Evolutionary conservation across 495 filamentous ascomycete genomes (phyloP).

Genomic region (Trichoderma erinaceum): DNA sequence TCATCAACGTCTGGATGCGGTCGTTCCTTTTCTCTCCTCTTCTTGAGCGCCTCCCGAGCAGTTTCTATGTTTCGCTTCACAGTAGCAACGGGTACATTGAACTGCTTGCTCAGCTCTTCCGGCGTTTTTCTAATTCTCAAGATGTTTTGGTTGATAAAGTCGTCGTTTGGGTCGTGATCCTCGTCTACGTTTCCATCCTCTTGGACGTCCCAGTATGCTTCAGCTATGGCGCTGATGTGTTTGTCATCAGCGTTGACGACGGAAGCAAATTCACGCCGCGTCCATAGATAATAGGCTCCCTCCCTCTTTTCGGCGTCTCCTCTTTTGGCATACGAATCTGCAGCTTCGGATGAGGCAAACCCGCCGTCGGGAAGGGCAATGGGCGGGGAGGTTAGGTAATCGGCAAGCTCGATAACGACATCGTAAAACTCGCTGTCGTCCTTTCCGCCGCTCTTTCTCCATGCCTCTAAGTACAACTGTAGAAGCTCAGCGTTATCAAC

Average conservation of each 20-base stretch:
- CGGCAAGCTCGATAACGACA: slow-evolving; percentile 73
- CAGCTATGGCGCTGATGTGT: slow-evolving; percentile 66
- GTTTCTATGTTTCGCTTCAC: slow-evolving; percentile 62
- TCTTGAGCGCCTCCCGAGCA: slow-evolving; percentile 62
- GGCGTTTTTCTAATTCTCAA: slow-evolving; percentile 31
- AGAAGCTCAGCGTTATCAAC: slow-evolving; percentile 90
- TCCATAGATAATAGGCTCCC: slow-evolving; percentile 96
- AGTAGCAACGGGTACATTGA: slow-evolving; percentile 68
- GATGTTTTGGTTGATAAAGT: slow-evolving; percentile 81
- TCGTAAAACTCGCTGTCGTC: slow-evolving; percentile 57
- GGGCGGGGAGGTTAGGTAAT: slow-evolving; percentile 68
- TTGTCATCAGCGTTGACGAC: slow-evolving; percentile 53
- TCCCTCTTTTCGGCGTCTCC: slow-evolving; percentile 82
- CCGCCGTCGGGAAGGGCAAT: slow-evolving; percentile 64
- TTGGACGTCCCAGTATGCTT: slow-evolving; percentile 80
- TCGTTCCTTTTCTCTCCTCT: slow-evolving; percentile 67
- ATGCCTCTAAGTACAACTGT: slow-evolving; percentile 82
- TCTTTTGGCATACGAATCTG: slow-evolving; percentile 72
- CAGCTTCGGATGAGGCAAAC: slow-evolving; percentile 86
- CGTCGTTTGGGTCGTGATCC: slow-evolving; percentile 81
- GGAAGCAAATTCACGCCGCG: slow-evolving; percentile 74
- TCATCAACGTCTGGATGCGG: slow-evolving; percentile 80
- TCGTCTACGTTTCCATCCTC: slow-evolving; percentile 83
- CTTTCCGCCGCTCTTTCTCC: slow-evolving; percentile 60
- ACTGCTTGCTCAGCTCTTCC: slow-evolving; percentile 65